Conservation (phyloP, 2,329 filamentous ascomycete genomes). For the Annulohypoxylon truncatum region DNA sequence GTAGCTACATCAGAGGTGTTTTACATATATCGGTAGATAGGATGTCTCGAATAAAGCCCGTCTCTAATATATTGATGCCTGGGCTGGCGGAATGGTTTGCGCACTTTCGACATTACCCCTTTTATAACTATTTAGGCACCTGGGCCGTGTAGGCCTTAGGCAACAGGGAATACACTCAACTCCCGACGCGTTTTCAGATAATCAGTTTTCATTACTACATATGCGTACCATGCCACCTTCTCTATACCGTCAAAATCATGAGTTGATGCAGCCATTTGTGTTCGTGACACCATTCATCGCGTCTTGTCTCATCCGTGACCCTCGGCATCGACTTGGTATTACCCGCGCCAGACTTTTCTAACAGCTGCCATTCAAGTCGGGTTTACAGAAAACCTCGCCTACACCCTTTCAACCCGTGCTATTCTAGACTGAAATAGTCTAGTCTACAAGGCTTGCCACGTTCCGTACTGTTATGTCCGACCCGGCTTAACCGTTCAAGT, state of each 20-base stretch:
- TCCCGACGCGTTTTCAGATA: neutral
- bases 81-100: neutral
- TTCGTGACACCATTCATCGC: conserved; percentile 32
- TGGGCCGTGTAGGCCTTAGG: neutral
- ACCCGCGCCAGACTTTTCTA: neutral
- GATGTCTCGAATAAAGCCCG: neutral
- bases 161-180: neutral
- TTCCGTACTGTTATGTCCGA: neutral
- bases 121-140: neutral
- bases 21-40: neutral
- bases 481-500: conserved; percentile 66
- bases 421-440: neutral
- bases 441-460: neutral
- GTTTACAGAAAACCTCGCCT: neutral
- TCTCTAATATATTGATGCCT: neutral
- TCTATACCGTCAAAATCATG: conserved; percentile 32
- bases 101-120: neutral
- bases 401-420: neutral
- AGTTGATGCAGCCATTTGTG: conserved; percentile 26
- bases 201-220: conserved; percentile 36
- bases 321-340: neutral
- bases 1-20: neutral
- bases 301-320: conserved; percentile 26
- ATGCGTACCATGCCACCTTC: conserved; percentile 27
- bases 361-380: conserved; percentile 3